Percentiles rank a stretch among this genome's conserved stretches.
These are phyloP conservation scores for Apostasia ramifera DNA, from an alignment of 106 monocot species.

Conservation along the genomic window DNA sequence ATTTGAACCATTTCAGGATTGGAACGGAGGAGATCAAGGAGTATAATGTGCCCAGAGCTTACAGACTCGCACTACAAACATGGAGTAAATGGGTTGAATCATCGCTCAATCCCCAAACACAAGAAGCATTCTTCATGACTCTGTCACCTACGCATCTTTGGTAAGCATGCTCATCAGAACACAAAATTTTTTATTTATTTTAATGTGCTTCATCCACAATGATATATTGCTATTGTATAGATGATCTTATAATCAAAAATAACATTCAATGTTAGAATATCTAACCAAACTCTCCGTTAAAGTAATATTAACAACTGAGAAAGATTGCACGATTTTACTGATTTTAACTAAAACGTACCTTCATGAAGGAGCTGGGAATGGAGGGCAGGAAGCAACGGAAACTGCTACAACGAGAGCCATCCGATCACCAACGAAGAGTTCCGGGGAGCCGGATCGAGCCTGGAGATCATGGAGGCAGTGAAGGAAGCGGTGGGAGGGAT, in stretches of 20 bases:
- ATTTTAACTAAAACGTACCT: too few species aligned
- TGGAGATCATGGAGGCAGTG: conserved; percentile 17
- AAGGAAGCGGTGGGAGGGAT: conserved; percentile 10
- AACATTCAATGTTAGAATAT: too few species aligned
- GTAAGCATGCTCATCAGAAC: background rate
- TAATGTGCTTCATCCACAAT: too few species aligned
- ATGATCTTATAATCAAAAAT: too few species aligned
- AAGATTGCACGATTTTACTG: too few species aligned
- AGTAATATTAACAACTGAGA: too few species aligned
- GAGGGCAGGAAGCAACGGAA: conserved; percentile 20
- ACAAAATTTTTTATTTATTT: too few species aligned
- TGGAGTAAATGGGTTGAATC: conserved; percentile 28
- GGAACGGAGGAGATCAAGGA: conserved; percentile 14
- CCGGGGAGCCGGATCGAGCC: conserved; percentile 25
- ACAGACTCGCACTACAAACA: conserved; percentile 23
- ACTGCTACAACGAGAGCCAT: conserved; percentile 28
- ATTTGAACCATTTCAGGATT: conserved; percentile 8
- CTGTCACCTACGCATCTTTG: conserved; percentile 39
- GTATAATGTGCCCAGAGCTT: conserved; percentile 18
- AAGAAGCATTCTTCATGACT: conserved; percentile 36
- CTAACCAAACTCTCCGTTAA: too few species aligned
- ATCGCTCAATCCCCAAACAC: conserved; percentile 19
- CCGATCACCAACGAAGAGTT: conserved; percentile 12
- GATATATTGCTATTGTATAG: too few species aligned
- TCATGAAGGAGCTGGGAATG: conserved; percentile 27